Conservation (phyloP, 2,329 filamentous ascomycete species). For the Verticillium albo-atrum region DNA sequence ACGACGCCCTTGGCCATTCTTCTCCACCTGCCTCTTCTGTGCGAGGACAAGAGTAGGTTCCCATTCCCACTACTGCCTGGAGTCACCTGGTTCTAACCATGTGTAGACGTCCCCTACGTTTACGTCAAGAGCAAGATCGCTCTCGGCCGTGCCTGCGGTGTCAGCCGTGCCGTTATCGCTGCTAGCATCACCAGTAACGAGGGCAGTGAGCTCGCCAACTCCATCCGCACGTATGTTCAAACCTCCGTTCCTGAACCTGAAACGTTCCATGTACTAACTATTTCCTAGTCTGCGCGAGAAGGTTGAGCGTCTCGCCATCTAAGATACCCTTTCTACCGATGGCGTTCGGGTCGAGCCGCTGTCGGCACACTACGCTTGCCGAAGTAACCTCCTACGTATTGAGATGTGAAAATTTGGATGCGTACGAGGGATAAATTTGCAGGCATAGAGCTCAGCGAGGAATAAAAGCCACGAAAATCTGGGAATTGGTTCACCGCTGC, state of each 20-base stretch:
- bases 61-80: background rate
- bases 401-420: background rate
- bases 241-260: background rate
- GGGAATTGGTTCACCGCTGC: background rate
- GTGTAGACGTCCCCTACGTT: constrained; percentile 61
- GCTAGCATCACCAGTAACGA: constrained; percentile 89
- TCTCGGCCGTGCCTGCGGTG: constrained; percentile 85
- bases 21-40: constrained; percentile 82
- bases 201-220: constrained; percentile 77
- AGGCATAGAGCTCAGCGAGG: background rate
- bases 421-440: background rate
- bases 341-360: background rate
- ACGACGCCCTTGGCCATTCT: constrained; percentile 83
- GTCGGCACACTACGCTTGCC: background rate
- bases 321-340: constrained; percentile 27
- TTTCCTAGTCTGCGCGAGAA: constrained; percentile 71
- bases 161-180: constrained; percentile 81
- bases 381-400: background rate
- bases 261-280: background rate
- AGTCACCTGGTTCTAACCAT: constrained; percentile 6
- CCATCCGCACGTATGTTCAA: constrained; percentile 64
- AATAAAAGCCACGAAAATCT: background rate
- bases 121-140: constrained; percentile 66
- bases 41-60: constrained; percentile 67
- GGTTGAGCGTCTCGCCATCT: constrained; percentile 94